Base-by-base conservation (phyloP, 345 rosid species). In the Sisymbrium irio region DNA sequence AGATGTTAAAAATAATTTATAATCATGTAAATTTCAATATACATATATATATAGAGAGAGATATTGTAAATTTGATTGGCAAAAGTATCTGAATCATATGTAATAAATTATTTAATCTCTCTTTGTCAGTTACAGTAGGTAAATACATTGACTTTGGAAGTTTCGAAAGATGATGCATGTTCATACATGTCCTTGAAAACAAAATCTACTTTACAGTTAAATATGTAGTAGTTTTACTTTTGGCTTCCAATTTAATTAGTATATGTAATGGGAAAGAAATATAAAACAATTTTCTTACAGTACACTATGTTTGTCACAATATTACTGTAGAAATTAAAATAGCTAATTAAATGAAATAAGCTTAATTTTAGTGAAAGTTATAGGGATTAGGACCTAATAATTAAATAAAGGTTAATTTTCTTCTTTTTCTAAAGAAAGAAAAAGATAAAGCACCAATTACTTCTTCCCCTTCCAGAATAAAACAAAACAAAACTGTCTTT, bases 401-500 rank as follows among this genome's bases (percentile, higher is more conserved):
- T 36, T 33, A 56, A 44, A 55, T 9, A 18, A 72, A 65, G 47
- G 20, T 42, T 37, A 30, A 2, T 25, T 27, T 58, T 17, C 27
- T 56, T 65, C 66, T 74, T 66, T 22, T 47, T 74, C 12, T 47
- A 74, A 74, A 58, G 60, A 57, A 74, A 56, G 45, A 44, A 20
- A 27, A 73, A 46, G 4, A 18, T 3, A 8, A 67, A 67, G 78
- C 33, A 46, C 6, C 6, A 27, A 27, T 27, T 27, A 47, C 17
- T 27, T 65, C 53, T 57, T 36, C 62, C 15, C 42, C 67, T 66
- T 57, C 42, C 41, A 65, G 40, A 20, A 54, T 14, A 44, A 39
- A 47, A 49, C 19, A 67, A 53, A 63, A 15, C 77, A 75, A 46
- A 82, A 77, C 87, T 86, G 81, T 84, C 90, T 84, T 50, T 88